Evolutionary conservation across 164 flowering plant species (phyloP).

Genomic region (Magnolia changhungtana): DNA sequence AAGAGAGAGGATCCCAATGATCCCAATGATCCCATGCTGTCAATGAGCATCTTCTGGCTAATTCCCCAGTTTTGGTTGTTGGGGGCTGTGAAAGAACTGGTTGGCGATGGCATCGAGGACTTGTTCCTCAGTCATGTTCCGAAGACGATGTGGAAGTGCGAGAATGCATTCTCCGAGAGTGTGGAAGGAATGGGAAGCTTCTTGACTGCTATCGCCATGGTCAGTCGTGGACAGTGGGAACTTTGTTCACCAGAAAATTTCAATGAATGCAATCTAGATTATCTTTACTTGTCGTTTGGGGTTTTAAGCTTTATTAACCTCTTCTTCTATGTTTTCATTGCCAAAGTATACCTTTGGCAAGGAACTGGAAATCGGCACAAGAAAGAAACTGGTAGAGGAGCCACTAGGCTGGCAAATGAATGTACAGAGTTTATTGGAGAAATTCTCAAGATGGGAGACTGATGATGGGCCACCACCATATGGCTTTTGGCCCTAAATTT

Average conservation of each 20-base stretch:
- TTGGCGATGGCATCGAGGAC: slow-evolving; percentile 12
- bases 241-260: too few species aligned
- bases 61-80: slow-evolving; percentile 18
- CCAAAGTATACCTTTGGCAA: background rate
- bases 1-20: background rate
- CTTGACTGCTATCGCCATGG: slow-evolving; percentile 10
- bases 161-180: slow-evolving; percentile 7
- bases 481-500: too few species aligned
- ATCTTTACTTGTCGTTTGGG: background rate
- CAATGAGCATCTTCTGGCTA: slow-evolving; percentile 20
- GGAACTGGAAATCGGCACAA: background rate
- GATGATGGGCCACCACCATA: too few species aligned
- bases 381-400: background rate
- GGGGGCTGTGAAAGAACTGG: slow-evolving; percentile 19
- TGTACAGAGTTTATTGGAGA: too few species aligned
- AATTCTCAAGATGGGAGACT: too few species aligned
- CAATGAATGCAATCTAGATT: background rate
- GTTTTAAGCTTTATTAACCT: background rate
- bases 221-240: too few species aligned
- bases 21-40: background rate
- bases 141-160: slow-evolving; percentile 10
- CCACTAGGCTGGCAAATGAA: too few species aligned
- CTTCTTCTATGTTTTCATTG: background rate
- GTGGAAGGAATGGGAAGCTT: slow-evolving; percentile 21
- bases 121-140: slow-evolving; percentile 16